These are phyloP conservation scores for Circinella minor DNA, from an alignment of 371 early-diverging fungal species.

Conservation along the genomic window DNA sequence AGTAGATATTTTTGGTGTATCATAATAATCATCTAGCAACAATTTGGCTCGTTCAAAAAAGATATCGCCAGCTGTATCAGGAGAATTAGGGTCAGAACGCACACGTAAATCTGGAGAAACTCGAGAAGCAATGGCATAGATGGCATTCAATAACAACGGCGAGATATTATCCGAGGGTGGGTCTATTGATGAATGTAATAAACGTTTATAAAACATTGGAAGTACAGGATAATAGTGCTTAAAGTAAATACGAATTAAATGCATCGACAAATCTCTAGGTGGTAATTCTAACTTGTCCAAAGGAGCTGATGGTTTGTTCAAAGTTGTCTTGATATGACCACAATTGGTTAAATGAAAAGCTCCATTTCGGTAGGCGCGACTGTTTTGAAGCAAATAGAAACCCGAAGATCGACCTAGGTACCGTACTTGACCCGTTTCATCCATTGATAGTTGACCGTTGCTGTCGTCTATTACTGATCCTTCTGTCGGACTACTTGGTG, in stretches of 20 bases:
- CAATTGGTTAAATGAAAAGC: conserved; percentile 43
- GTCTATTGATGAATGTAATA: conserved; percentile 17
- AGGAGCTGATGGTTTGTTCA: background rate
- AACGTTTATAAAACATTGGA: conserved; percentile 57
- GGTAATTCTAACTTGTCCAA: conserved; percentile 41
- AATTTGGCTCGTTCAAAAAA: conserved; percentile 54
- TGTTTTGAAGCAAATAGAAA: conserved; percentile 49
- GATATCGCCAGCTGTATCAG: conserved; percentile 46
- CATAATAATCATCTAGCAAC: conserved; percentile 61
- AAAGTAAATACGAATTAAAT: conserved; percentile 60
- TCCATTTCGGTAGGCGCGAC: conserved; percentile 48
- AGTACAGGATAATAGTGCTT: conserved; percentile 56
- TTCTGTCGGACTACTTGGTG: conserved; percentile 9
- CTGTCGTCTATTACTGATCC: conserved; percentile 26
- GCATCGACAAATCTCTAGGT: conserved; percentile 59
- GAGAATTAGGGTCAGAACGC: conserved; percentile 32
- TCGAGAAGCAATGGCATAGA: conserved; percentile 56
- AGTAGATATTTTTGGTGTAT: conserved; percentile 60
- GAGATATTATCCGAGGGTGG: conserved; percentile 32
- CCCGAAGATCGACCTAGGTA: conserved; percentile 56
- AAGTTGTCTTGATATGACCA: conserved; percentile 25
- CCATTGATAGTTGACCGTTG: conserved; percentile 47
- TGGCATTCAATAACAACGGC: conserved; percentile 52
- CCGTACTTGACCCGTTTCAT: conserved; percentile 52
- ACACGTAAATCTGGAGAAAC: conserved; percentile 45